Evolutionary conservation across 768 basidiomycete species (phyloP).

Genomic region (Rhodotorula diobovata): DNA sequence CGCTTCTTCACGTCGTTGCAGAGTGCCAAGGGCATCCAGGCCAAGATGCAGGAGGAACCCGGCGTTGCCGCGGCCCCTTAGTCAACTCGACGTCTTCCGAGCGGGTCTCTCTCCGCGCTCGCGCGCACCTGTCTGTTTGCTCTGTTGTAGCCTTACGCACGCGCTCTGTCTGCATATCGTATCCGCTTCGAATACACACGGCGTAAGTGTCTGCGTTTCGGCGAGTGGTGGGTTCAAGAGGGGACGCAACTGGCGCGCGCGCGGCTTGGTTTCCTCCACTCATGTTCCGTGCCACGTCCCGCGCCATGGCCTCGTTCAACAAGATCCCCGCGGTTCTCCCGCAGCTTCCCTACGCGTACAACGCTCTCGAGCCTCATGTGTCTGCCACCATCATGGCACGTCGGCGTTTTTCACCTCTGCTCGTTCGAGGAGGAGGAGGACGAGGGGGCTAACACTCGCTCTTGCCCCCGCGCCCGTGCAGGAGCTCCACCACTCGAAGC

Average conservation of each 20-base stretch:
- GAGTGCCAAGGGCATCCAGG: conserved; percentile 33
- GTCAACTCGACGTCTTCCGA: too few species aligned
- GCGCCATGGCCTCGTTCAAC: conserved; percentile 25
- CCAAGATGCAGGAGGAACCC: conserved; percentile 37
- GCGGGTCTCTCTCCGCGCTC: too few species aligned
- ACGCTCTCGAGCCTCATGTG: conserved; percentile 89
- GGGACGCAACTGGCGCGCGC: too few species aligned
- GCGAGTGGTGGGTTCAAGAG: too few species aligned
- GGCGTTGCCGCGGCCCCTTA: background rate
- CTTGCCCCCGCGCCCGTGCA: background rate
- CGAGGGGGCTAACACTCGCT: background rate
- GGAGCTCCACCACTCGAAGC: conserved; percentile 49
- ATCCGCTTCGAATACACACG: too few species aligned
- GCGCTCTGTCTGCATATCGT: too few species aligned
- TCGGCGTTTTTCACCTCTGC: too few species aligned
- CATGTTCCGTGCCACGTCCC: conserved; percentile 7
- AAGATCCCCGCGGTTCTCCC: conserved; percentile 58
- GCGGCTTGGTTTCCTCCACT: background rate
- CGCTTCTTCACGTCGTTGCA: background rate
- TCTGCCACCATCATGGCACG: conserved; percentile 76
- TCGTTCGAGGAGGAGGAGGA: background rate
- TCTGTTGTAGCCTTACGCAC: background rate
- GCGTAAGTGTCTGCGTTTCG: too few species aligned
- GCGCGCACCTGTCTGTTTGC: too few species aligned
- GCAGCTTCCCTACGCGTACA: conserved; percentile 70